Evolutionary conservation across 176 grass and related monocot species (phyloP).

Genomic region (Puccinellia tenuiflora): DNA sequence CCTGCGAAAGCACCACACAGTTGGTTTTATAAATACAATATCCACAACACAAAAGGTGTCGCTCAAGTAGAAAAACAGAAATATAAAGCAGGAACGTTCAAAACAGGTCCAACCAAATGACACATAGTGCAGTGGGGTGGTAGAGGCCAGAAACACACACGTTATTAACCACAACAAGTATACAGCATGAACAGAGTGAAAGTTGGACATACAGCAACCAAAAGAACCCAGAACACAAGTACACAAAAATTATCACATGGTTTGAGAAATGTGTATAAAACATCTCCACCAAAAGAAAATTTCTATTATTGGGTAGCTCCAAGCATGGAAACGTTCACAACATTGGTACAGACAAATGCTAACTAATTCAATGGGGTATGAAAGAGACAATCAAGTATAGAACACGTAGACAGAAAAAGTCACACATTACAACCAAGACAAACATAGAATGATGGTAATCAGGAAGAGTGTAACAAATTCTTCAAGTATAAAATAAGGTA

Average conservation of each 20-base stretch:
- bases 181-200: background rate
- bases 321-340: background rate
- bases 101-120: background rate
- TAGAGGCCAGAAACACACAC: background rate
- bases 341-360: background rate
- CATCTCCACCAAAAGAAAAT: background rate
- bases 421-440: background rate
- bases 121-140: background rate
- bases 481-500: background rate
- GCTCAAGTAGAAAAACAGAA: background rate
- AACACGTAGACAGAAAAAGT: background rate
- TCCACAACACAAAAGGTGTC: background rate
- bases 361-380: no score
- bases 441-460: background rate
- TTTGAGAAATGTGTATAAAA: background rate
- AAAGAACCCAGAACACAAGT: background rate
- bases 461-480: background rate
- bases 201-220: background rate
- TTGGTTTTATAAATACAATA: background rate
- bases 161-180: background rate
- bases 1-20: constrained; percentile 29
- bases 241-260: background rate
- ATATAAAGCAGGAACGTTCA: background rate
- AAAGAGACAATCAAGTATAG: constrained; percentile 6
- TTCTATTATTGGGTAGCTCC: background rate